Percentiles rank a stretch among this genome's conserved stretches.
These are phyloP conservation scores for Starmerella floris DNA, from an alignment of 805 yeast genomes.

Conservation along the genomic window DNA sequence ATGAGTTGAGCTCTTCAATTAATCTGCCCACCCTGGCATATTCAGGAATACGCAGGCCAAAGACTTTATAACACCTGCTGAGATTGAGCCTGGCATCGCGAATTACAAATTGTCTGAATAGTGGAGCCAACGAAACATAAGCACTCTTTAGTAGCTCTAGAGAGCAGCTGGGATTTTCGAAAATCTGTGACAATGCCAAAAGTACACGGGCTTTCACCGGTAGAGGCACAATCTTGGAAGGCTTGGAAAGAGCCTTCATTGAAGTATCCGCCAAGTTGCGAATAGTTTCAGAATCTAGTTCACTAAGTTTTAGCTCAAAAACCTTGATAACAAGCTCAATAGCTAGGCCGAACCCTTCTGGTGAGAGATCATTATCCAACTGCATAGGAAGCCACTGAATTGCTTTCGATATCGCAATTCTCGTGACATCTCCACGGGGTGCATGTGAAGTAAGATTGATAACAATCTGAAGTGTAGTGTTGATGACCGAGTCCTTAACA, in stretches of 20 bases:
- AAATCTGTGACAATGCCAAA: slow-evolving; percentile 41
- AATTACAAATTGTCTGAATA: slow-evolving; percentile 48
- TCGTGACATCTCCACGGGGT: background rate
- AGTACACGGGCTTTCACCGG: slow-evolving; percentile 45
- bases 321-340: slow-evolving; percentile 24
- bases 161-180: slow-evolving; percentile 29
- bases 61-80: slow-evolving; percentile 39
- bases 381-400: slow-evolving; percentile 8
- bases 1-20: slow-evolving; percentile 58
- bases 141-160: slow-evolving; percentile 18
- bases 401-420: background rate
- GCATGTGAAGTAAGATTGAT: slow-evolving; percentile 13
- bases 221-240: slow-evolving; percentile 38
- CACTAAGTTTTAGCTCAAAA: slow-evolving; percentile 45
- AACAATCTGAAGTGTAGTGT: slow-evolving; percentile 41
- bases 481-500: slow-evolving; percentile 57
- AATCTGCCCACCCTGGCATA: slow-evolving; percentile 38
- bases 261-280: slow-evolving; percentile 43
- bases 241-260: slow-evolving; percentile 46
- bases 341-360: slow-evolving; percentile 10
- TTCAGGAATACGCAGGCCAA: slow-evolving; percentile 41
- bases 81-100: slow-evolving; percentile 49
- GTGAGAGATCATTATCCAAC: slow-evolving; percentile 11
- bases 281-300: slow-evolving; percentile 43
- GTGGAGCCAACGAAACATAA: slow-evolving; percentile 40